These are phyloP conservation scores for Arthrobotrys entomopaga DNA, from an alignment of 2,329 filamentous ascomycete genomes.

Conservation along the genomic window DNA sequence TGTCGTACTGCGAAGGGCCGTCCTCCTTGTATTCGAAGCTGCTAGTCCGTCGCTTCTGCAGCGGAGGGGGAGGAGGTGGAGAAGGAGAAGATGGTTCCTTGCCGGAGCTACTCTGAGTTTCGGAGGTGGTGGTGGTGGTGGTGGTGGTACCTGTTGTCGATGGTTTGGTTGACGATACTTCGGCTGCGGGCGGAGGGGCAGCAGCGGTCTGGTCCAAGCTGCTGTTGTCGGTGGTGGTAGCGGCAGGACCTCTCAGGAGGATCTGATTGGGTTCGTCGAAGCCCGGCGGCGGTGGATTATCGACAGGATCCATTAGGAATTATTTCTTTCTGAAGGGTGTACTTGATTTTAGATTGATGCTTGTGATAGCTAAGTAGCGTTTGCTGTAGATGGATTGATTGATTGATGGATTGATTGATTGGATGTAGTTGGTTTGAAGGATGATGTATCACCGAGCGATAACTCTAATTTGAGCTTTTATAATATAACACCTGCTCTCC, in stretches of 20 bases:
- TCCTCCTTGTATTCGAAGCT: slow-evolving; percentile 51
- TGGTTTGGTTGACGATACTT: slow-evolving; percentile 2
- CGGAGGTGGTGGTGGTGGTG: slow-evolving; percentile 13
- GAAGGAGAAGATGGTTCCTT: neutral
- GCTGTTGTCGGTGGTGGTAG: neutral
- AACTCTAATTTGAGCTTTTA: too few species aligned
- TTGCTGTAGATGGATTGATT: too few species aligned
- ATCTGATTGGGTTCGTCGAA: slow-evolving; percentile 33
- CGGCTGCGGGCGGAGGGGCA: neutral
- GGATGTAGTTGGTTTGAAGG: neutral
- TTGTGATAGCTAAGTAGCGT: too few species aligned
- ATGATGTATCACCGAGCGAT: neutral
- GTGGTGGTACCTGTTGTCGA: neutral
- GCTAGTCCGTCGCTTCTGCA: slow-evolving; percentile 48
- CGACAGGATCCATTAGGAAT: slow-evolving; percentile 25
- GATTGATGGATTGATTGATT: neutral
- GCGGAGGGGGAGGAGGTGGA: slow-evolving; percentile 21
- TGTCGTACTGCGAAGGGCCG: slow-evolving; percentile 49
- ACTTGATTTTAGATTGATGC: too few species aligned
- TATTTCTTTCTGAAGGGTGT: too few species aligned
- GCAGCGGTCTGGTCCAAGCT: neutral
- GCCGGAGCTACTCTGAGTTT: neutral
- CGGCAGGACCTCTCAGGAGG: slow-evolving; percentile 24
- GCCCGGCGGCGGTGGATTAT: slow-evolving; percentile 31
- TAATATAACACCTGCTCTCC: too few species aligned